Percentiles rank a stretch among this genome's conserved stretches.
Conservation (phyloP, 768 basidiomycete species). For the Suillus plorans region DNA sequence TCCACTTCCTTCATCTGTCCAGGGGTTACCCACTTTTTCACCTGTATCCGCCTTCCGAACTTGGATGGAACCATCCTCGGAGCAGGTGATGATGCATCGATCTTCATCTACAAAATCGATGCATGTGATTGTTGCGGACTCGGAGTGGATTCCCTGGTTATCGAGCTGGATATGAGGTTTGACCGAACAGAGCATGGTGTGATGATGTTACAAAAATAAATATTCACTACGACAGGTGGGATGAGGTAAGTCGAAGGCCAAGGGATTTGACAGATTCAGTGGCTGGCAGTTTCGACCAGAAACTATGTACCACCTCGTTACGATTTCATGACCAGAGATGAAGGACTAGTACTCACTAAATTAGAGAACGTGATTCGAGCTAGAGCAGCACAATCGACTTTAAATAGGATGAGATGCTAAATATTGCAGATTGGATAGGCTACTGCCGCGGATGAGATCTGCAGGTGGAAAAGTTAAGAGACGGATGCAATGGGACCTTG, state of each 20-base stretch:
- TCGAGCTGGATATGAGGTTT: background rate
- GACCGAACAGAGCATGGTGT: background rate
- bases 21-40: background rate
- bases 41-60: background rate
- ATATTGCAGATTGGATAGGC: background rate
- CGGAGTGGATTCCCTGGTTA: background rate
- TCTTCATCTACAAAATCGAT: background rate
- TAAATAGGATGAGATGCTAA: background rate
- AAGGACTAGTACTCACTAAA: background rate
- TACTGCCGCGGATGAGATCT: background rate
- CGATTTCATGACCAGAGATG: background rate
- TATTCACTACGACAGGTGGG: background rate
- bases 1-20: background rate
- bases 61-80: background rate
- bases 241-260: background rate
- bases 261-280: background rate
- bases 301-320: background rate
- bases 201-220: background rate
- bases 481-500: background rate
- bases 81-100: background rate
- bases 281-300: background rate
- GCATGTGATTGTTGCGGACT: background rate
- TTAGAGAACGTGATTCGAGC: background rate
- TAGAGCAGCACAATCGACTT: background rate
- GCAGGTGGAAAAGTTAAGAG: background rate